Evolutionary conservation across 257 asterid genomes (phyloP), one percentile per base, ranked within the genome.

Genomic region (Solanum sejunctum): DNA sequence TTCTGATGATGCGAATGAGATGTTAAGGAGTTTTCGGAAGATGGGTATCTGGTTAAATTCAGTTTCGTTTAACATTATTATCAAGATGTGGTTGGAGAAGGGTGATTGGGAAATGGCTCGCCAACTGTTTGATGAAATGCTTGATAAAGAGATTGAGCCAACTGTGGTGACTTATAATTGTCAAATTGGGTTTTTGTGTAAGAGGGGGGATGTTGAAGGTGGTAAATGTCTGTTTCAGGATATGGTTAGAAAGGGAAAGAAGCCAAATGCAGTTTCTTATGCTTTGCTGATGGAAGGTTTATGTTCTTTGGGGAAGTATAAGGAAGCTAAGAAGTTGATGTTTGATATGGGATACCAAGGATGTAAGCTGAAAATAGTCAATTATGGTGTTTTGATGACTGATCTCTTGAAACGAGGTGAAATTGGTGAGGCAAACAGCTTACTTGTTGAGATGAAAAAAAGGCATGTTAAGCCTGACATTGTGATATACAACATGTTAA

Each of bases 271-370:
- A 3, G 93, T 96, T 15, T 93, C 95, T 1, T 96, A 95, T 51
- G 96, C 94, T 64, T 80, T 93, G 85, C 60, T 93, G 75, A 96
- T 95, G 99, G 96, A 95, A 86, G 97, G 97, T 61, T 87, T 95
- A 12, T 92, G 98, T 84, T 78, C 57, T 83, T 72, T 55, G 18
- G 97, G 94, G 17, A 89, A 84, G 86, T 92, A 86, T 77, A 87
- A 90, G 11, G 97, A 93, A 56, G 98, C 99, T 3, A 92, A 90
- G 88, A 95, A 96, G 66, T 56, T 93, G 85, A 93, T 96, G 97
- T 95, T 95, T 80, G 98, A 96, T 85, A 96, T 96, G 99, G 98
- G 93, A 87, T 95, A 96, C 88, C 97, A 87, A 49, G 97, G 97
- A 3, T 96, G 99, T 89, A 93, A 93, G 89, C 84, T 86, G 17